Evolutionary conservation across 2,329 filamentous ascomycete genomes (phyloP), one percentile per base, ranked within the genome.

Genomic region (Aspergillus sp.): DNA sequence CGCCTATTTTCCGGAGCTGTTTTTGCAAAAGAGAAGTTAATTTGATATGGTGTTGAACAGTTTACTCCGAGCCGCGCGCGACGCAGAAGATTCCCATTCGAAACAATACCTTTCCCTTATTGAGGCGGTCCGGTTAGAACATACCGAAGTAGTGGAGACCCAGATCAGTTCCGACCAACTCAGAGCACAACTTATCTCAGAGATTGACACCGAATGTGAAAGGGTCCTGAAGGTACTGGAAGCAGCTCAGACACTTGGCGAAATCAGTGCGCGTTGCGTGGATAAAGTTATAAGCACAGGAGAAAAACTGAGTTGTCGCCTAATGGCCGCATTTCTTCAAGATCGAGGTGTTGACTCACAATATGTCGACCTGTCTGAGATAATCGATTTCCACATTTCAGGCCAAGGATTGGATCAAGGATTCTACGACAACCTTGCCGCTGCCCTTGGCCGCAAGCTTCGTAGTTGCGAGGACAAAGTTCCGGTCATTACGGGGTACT

Each of bases 261-360:
- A 93, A 73, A 89, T 93, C 69, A 91, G 90, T 71, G 84, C 88
- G 5, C 83, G 89, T 67, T 88, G 88, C 58, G 90, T 92, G 73
- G 90, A 95, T 70, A 89, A 93, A 66, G 91, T 99, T 61, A 88
- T 98, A 60, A 96, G 92, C 73, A 92, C 95, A 66, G 95, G 95
- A 55, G 95, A 99, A 82, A 98, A 96, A 79, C 80, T 99, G 65
- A 96, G 91, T 76, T 98, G 93, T 75, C 85, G 88, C 33, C 95
- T 95, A 74, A 93, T 99, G 89, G 85, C 93, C 20, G 87, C 89
- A 5, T 77, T 98, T 60, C 77, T 99, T 63, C 86, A 89, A 70
- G 92, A 96, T 68, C 82, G 84, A 68, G 89, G 90, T 17, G 87
- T 96, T 4, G 88, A 90, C 46, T 89, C 95, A 12, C 89, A 95